These are phyloP conservation scores for Croton laevigatus DNA, from an alignment of 441 rosid species.

Conservation along the genomic window DNA sequence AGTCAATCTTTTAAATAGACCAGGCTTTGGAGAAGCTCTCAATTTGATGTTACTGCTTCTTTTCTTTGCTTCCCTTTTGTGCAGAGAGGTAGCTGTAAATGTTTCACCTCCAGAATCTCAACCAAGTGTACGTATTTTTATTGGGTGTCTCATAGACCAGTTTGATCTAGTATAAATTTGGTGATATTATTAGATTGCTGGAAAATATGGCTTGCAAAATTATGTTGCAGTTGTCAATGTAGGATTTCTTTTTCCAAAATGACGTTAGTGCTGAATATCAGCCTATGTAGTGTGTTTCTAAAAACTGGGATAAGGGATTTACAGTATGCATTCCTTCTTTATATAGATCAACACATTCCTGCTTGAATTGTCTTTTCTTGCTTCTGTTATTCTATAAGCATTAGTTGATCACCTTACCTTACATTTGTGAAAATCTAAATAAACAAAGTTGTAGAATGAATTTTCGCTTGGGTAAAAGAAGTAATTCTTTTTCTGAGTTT, in stretches of 20 bases:
- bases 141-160: constrained; percentile 1
- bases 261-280: not conserved
- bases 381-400: constrained; percentile 2
- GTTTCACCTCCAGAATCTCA: constrained; percentile 66
- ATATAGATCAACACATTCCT: not conserved
- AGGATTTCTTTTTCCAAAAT: not conserved
- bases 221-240: not conserved
- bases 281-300: not conserved
- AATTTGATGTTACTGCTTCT: constrained; percentile 3
- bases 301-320: not conserved
- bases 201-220: not conserved
- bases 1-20: not conserved
- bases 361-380: not conserved
- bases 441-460: not conserved
- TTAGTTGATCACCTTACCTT: not conserved
- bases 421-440: constrained; percentile 7
- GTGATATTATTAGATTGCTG: not conserved
- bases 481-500: constrained; percentile 6
- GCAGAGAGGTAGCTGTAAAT: constrained; percentile 65
- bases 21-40: not conserved
- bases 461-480: constrained; percentile 7
- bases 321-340: not conserved
- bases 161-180: constrained; percentile 11
- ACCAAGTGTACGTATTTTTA: constrained; percentile 56
- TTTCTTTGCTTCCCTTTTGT: constrained; percentile 8